Evolutionary conservation across 257 asterid genomes (phyloP).

Genomic region (Lycium ferocissimum): DNA sequence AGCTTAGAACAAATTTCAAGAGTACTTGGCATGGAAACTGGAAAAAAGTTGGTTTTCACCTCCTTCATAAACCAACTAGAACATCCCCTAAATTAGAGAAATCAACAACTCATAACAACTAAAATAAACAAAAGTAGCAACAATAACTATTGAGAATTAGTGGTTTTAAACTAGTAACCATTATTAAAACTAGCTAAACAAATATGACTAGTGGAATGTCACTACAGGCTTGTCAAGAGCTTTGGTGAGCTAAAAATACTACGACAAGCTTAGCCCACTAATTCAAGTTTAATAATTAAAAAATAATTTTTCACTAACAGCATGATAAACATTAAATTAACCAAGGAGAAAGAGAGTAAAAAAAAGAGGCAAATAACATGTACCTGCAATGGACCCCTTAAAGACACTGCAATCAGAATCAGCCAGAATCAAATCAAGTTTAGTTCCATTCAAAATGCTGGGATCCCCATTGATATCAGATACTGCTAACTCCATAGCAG

Average conservation of each 20-base stretch:
- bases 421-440: constrained; percentile 40
- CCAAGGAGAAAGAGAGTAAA: not conserved
- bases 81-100: not conserved
- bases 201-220: not conserved
- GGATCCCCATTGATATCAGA: constrained; percentile 59
- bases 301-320: not conserved
- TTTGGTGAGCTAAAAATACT: not conserved
- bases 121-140: not conserved
- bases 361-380: not conserved
- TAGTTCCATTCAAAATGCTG: constrained; percentile 46
- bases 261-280: not conserved
- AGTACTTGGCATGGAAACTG: not conserved
- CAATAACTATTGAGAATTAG: not conserved
- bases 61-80: not conserved
- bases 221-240: not conserved
- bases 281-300: not conserved
- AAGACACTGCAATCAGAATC: constrained; percentile 58
- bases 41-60: constrained; percentile 9
- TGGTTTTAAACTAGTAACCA: not conserved
- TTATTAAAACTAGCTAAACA: not conserved
- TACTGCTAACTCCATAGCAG: constrained; percentile 59
- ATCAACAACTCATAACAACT: not conserved
- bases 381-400: constrained; percentile 53
- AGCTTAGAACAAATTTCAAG: not conserved
- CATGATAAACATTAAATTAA: not conserved